Percentiles rank a stretch among this genome's conserved stretches.
phyloP scores from a whole-genome alignment of 1,284 basidiomycete species.

The Trichosporon ovoides region DNA sequence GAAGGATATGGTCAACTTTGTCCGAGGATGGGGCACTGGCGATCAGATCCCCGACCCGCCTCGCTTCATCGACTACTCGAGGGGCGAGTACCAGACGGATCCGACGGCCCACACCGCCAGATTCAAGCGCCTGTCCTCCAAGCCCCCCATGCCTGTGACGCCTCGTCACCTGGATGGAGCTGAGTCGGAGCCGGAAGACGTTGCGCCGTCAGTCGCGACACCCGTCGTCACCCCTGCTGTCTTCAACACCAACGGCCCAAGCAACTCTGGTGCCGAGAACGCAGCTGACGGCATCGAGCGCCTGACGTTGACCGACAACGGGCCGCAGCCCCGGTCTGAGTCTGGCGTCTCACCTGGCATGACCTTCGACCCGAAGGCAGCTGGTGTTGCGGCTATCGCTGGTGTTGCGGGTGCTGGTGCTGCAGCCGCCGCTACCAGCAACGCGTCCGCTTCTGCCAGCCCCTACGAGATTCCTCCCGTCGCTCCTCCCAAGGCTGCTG shows the following conservation, averaged over 20 bases:
- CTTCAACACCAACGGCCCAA: not conserved
- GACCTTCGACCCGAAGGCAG: constrained; percentile 2
- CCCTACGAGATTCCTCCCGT: constrained; percentile 13
- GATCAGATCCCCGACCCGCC: constrained; percentile 61
- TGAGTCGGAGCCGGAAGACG: constrained; percentile 4
- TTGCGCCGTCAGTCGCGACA: not conserved
- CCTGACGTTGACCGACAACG: constrained; percentile 8
- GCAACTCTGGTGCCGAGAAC: not conserved
- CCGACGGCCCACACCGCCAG: constrained; percentile 40
- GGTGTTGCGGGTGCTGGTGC: no score
- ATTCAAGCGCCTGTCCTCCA: constrained; percentile 40
- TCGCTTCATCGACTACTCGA: constrained; percentile 56
- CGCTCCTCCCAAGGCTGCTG: constrained; percentile 8
- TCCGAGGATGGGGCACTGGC: constrained; percentile 77
- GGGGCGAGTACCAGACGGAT: constrained; percentile 46
- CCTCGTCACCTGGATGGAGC: not conserved
- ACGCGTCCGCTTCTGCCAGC: not conserved
- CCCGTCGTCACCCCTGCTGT: not conserved
- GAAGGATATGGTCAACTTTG: constrained; percentile 77
- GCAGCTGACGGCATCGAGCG: constrained; percentile 8
- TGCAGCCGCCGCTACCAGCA: no score
- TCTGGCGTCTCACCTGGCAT: not conserved
- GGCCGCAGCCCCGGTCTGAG: not conserved
- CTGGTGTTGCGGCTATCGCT: not conserved
- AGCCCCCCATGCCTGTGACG: constrained; percentile 7